Percentiles rank a stretch among this genome's conserved stretches.
Evolutionary conservation across 192 early-diverging fungal species (phyloP).

Genomic region (Umbelopsis sp.): DNA sequence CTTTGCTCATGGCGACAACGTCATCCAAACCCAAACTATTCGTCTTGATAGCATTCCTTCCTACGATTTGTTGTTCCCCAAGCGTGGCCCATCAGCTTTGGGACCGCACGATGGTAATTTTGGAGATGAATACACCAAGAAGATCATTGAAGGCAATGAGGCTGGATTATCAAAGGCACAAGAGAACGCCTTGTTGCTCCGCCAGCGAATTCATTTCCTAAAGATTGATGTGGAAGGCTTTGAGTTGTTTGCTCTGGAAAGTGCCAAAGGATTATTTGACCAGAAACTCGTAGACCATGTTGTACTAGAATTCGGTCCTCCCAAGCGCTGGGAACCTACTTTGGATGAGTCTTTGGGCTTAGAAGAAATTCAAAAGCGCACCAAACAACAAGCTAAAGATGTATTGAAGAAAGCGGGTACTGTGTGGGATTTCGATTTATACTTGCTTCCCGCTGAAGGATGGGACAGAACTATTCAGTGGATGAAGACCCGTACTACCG

Average conservation of each 20-base stretch:
- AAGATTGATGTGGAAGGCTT: constrained; percentile 46
- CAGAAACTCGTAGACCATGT: constrained; percentile 29
- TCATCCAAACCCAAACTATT: constrained; percentile 40
- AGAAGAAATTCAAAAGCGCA: constrained; percentile 17
- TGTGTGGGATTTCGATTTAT: constrained; percentile 37
- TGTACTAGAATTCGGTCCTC: constrained; percentile 42
- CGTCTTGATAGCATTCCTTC: constrained; percentile 34
- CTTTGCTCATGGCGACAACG: constrained; percentile 1
- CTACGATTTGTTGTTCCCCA: constrained; percentile 30
- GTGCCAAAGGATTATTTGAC: constrained; percentile 33
- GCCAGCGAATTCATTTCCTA: constrained; percentile 40
- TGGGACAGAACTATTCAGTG: constrained; percentile 31
- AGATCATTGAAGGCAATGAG: background rate
- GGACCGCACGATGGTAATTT: constrained; percentile 22
- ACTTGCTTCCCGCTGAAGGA: constrained; percentile 34
- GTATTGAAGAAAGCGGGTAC: constrained; percentile 20
- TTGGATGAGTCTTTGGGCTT: constrained; percentile 24
- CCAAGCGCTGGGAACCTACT: constrained; percentile 37
- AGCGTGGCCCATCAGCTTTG: constrained; percentile 2
- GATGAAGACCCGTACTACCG: constrained; percentile 21
- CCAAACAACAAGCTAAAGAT: constrained; percentile 27
- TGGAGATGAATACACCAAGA: constrained; percentile 30
- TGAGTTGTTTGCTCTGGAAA: constrained; percentile 35
- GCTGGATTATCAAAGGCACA: background rate
- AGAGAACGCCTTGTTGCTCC: constrained; percentile 15